Percentiles rank a stretch among this genome's conserved stretches.
Conservation (phyloP, 1,284 basidiomycete genomes). For the Papiliotrema fonsecae region DNA sequence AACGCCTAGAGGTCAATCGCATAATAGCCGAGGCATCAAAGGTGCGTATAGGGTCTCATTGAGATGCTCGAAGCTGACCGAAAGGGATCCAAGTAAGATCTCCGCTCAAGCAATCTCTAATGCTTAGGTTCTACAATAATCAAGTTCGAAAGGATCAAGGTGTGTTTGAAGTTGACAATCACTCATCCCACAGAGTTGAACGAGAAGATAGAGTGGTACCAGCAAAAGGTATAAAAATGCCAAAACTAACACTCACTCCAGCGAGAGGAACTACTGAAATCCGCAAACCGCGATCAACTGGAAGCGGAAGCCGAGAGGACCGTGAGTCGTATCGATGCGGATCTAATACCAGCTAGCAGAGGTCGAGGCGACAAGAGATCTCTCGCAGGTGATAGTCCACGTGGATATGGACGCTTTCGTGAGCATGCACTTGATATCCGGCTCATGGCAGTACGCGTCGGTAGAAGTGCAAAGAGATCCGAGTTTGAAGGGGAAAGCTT, state of each 20-base stretch:
- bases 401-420: slow-evolving; percentile 48
- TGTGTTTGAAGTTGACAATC: not conserved
- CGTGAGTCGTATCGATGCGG: slow-evolving; percentile 17
- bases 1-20: slow-evolving; percentile 37
- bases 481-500: slow-evolving; percentile 71
- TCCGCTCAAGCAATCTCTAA: not conserved
- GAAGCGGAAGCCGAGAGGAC: slow-evolving; percentile 44
- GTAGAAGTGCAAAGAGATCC: slow-evolving; percentile 70
- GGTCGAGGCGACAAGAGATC: slow-evolving; percentile 71
- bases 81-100: slow-evolving; percentile 41
- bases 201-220: slow-evolving; percentile 43
- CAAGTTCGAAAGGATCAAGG: slow-evolving; percentile 43
- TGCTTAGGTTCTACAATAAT: slow-evolving; percentile 38
- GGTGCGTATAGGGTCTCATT: slow-evolving; percentile 12
- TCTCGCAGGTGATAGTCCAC: slow-evolving; percentile 65
- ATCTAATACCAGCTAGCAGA: slow-evolving; percentile 57
- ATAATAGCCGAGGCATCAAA: slow-evolving; percentile 48
- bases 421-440: slow-evolving; percentile 5
- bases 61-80: slow-evolving; percentile 6
- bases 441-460: slow-evolving; percentile 39
- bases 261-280: slow-evolving; percentile 40
- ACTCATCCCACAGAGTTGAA: slow-evolving; percentile 26
- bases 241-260: slow-evolving; percentile 11
- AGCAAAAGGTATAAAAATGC: slow-evolving; percentile 28
- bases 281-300: slow-evolving; percentile 25